These are phyloP conservation scores for Fusarium cyanostomum DNA, from an alignment of 2,329 filamentous ascomycete species.

Conservation along the genomic window DNA sequence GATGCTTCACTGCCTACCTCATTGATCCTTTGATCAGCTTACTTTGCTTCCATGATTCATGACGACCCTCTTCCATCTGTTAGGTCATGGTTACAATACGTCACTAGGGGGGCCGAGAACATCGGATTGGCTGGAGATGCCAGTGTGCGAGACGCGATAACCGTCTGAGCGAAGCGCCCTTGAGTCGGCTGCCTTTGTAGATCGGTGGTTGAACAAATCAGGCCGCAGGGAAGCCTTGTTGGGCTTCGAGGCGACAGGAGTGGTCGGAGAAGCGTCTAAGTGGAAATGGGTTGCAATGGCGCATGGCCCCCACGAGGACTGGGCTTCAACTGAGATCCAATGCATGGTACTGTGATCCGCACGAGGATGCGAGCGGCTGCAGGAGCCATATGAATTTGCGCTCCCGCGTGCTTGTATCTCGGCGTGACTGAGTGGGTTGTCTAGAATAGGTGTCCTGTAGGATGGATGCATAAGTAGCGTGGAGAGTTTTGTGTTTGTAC, in stretches of 20 bases:
- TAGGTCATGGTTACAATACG: slow-evolving; percentile 9
- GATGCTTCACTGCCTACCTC: slow-evolving; percentile 24
- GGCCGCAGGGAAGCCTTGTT: slow-evolving; percentile 25
- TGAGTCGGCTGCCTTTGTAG: background rate
- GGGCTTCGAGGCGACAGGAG: slow-evolving; percentile 12
- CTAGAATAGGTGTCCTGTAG: slow-evolving; percentile 3
- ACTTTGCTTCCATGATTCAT: slow-evolving; percentile 1
- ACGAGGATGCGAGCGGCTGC: background rate
- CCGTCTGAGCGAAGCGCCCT: background rate
- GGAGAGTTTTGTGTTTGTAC: background rate
- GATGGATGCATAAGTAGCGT: background rate
- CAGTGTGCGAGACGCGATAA: background rate
- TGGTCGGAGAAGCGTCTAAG: slow-evolving; percentile 4
- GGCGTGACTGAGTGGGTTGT: background rate
- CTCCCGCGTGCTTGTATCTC: background rate
- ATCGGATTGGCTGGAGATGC: slow-evolving; percentile 8
- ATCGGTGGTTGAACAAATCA: slow-evolving; percentile 25
- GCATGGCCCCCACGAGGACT: slow-evolving; percentile 10
- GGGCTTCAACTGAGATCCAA: background rate
- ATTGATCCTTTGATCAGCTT: slow-evolving; percentile 9
- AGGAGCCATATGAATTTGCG: background rate
- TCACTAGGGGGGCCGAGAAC: slow-evolving; percentile 14
- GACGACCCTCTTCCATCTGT: background rate
- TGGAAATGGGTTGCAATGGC: slow-evolving; percentile 11
- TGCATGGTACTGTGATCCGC: background rate